Evolutionary conservation across 371 early-diverging fungal genomes (phyloP).

Genomic region (Dichotomocladium elegans): DNA sequence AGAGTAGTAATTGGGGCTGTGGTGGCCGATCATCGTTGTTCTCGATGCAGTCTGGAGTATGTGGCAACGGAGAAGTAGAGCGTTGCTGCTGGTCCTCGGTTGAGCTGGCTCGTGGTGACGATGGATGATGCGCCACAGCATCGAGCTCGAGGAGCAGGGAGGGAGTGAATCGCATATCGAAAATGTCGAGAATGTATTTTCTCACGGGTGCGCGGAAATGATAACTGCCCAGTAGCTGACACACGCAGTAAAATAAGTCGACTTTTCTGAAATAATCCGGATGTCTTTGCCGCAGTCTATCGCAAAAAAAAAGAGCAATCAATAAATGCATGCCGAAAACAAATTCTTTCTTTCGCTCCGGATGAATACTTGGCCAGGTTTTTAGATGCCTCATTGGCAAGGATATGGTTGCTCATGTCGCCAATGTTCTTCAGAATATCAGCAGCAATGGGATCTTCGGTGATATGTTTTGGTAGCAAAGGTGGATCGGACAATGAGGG

Average conservation of each 20-base stretch:
- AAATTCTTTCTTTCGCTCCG: not conserved
- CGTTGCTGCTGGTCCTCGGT: not conserved
- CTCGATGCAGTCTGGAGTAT: too few species aligned
- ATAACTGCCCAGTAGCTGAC: slow-evolving; percentile 62
- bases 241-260: slow-evolving; percentile 59
- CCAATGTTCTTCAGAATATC: slow-evolving; percentile 75
- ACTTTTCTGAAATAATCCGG: slow-evolving; percentile 59
- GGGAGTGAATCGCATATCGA: slow-evolving; percentile 63
- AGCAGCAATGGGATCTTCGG: slow-evolving; percentile 48
- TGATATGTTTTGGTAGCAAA: slow-evolving; percentile 34
- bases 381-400: slow-evolving; percentile 77
- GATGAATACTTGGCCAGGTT: slow-evolving; percentile 54
- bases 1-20: not conserved
- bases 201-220: slow-evolving; percentile 76
- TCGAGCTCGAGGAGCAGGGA: slow-evolving; percentile 35
- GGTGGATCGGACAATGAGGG: slow-evolving; percentile 46
- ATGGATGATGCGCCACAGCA: not conserved
- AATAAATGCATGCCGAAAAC: not conserved
- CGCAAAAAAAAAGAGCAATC: too few species aligned
- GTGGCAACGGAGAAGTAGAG: not conserved
- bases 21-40: not conserved
- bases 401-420: slow-evolving; percentile 82
- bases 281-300: slow-evolving; percentile 40
- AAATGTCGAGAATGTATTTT: slow-evolving; percentile 75
- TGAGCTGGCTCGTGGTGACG: not conserved